Conservation (phyloP, 768 basidiomycete species). For the Tubosaeta sp. region DNA sequence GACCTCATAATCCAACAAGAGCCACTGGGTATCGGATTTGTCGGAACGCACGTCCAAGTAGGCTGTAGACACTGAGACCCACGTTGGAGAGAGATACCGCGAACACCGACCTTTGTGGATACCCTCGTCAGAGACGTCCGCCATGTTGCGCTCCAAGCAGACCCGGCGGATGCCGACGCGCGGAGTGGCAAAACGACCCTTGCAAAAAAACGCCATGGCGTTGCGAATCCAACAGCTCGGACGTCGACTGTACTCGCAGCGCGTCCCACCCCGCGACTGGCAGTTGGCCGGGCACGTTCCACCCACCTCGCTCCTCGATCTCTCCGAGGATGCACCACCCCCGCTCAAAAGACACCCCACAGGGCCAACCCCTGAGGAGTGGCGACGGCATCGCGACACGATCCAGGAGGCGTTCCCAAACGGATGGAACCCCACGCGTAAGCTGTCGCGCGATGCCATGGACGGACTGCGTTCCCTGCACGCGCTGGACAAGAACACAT, state of each 20-base stretch:
- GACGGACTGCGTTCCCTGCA: slow-evolving; percentile 69
- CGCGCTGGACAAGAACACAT: slow-evolving; percentile 55
- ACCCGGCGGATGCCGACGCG: slow-evolving; percentile 25
- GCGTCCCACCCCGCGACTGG: slow-evolving; percentile 27
- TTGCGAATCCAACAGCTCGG: slow-evolving; percentile 16
- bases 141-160: slow-evolving; percentile 43
- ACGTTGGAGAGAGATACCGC: slow-evolving; percentile 1
- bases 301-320: slow-evolving; percentile 30
- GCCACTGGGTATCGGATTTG: slow-evolving; percentile 86
- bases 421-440: slow-evolving; percentile 77
- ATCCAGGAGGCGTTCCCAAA: slow-evolving; percentile 54
- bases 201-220: slow-evolving; percentile 1
- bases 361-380: slow-evolving; percentile 40
- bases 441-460: slow-evolving; percentile 82
- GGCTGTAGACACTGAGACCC: slow-evolving; percentile 43
- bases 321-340: slow-evolving; percentile 29
- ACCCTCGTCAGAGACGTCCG: slow-evolving; percentile 69
- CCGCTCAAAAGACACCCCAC: slow-evolving; percentile 15
- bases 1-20: slow-evolving; percentile 86
- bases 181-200: slow-evolving; percentile 13
- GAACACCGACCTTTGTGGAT: slow-evolving; percentile 63
- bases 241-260: slow-evolving; percentile 25
- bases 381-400: slow-evolving; percentile 45
- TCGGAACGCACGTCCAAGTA: slow-evolving; percentile 84
- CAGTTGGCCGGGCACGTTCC: slow-evolving; percentile 29